These are phyloP conservation scores for Diaporthe citri DNA, from an alignment of 2,329 filamentous ascomycete genomes.

Conservation along the genomic window DNA sequence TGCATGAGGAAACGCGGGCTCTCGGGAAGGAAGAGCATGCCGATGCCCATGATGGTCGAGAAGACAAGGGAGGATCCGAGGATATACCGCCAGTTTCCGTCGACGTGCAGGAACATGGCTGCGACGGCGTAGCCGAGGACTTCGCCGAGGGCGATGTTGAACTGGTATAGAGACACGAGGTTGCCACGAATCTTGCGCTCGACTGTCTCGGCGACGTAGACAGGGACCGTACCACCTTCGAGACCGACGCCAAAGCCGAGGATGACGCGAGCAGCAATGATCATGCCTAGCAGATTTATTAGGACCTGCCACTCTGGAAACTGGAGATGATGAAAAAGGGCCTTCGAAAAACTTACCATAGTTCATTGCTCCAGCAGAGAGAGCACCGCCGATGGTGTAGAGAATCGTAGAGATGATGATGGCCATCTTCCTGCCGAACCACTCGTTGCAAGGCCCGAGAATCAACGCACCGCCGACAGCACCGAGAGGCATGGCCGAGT, in stretches of 20 bases:
- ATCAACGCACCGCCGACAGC: conserved; percentile 78
- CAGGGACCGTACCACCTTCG: conserved; percentile 80
- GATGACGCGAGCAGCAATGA: conserved; percentile 75
- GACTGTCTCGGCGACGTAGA: conserved; percentile 81
- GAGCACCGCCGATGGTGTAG: conserved; percentile 77
- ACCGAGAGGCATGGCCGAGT: conserved; percentile 78
- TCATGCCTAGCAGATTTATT: conserved; percentile 65
- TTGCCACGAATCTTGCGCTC: conserved; percentile 77
- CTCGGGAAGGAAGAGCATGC: conserved; percentile 80
- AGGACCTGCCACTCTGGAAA: background rate
- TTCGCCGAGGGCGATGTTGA: conserved; percentile 81
- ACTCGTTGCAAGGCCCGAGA: conserved; percentile 76
- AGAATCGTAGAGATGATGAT: conserved; percentile 78
- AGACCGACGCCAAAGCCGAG: conserved; percentile 79
- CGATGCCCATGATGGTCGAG: conserved; percentile 71
- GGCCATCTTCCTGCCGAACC: conserved; percentile 74
- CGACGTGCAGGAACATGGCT: conserved; percentile 78
- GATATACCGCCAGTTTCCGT: conserved; percentile 80
- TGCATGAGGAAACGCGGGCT: conserved; percentile 78
- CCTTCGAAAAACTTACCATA: conserved; percentile 58
- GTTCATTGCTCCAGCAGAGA: conserved; percentile 76
- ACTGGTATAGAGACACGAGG: conserved; percentile 79
- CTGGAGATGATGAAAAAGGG: background rate
- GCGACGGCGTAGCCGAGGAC: conserved; percentile 80
- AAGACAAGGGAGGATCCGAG: conserved; percentile 80